phyloP scores from a whole-genome alignment of 306 rosid species.

The Prunus salicina region DNA sequence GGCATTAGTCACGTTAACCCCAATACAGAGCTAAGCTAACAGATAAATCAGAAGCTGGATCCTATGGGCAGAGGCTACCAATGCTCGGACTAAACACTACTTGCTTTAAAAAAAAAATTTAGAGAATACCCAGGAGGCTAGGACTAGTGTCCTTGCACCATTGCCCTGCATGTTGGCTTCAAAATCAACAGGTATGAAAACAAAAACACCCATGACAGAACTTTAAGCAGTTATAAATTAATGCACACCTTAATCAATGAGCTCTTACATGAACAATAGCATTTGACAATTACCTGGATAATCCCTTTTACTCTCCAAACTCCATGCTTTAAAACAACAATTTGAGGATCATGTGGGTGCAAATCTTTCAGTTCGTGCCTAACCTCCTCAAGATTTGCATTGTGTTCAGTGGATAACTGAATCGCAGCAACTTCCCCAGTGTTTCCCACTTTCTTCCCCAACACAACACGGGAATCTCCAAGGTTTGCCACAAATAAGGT shows the following conservation, averaged over 20 bases:
- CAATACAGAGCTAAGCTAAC: not conserved
- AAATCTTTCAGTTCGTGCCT: slow-evolving; percentile 68
- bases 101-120: not conserved
- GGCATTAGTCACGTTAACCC: not conserved
- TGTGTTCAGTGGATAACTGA: slow-evolving; percentile 83
- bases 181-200: not conserved
- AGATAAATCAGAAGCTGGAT: not conserved
- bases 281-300: slow-evolving; percentile 61
- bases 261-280: not conserved
- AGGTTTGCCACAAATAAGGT: slow-evolving; percentile 74
- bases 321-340: slow-evolving; percentile 79
- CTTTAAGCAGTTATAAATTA: not conserved
- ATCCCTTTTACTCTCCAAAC: slow-evolving; percentile 98
- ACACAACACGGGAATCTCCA: slow-evolving; percentile 85
- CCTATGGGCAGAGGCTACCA: not conserved
- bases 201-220: not conserved
- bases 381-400: slow-evolving; percentile 68
- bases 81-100: not conserved
- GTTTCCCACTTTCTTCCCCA: slow-evolving; percentile 82
- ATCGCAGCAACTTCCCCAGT: slow-evolving; percentile 81
- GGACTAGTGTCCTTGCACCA: not conserved
- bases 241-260: not conserved
- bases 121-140: not conserved
- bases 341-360: slow-evolving; percentile 79
- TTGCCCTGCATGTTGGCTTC: not conserved